Conservation (phyloP, 2,329 filamentous ascomycete genomes). For the Colletotrichum sp. region DNA sequence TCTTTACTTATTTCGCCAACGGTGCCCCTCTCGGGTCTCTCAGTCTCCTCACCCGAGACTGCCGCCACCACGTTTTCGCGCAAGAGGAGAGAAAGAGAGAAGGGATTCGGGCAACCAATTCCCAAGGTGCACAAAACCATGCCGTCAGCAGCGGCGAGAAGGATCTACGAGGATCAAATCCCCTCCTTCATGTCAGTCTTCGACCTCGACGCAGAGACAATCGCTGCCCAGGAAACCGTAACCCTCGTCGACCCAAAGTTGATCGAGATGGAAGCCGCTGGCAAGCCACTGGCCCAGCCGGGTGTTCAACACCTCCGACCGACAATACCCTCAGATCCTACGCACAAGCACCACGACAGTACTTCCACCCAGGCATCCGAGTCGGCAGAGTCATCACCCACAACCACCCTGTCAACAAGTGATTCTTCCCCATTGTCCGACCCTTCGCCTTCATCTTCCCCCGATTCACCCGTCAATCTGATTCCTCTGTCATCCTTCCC, state of each 20-base stretch:
- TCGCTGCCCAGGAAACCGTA: conserved; percentile 58
- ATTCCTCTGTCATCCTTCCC: conserved; percentile 74
- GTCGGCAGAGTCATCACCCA: conserved; percentile 93
- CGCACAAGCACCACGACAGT: conserved; percentile 76
- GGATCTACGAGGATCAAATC: conserved; percentile 72
- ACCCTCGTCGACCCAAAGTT: conserved; percentile 60
- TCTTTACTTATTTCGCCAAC: conserved; percentile 13
- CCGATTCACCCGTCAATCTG: conserved; percentile 83
- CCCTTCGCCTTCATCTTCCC: conserved; percentile 88
- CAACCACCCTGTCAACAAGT: conserved; percentile 89
- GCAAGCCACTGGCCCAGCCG: conserved; percentile 39
- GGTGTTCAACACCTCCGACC: conserved; percentile 38
- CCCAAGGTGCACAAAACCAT: conserved; percentile 44
- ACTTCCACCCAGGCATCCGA: conserved; percentile 80
- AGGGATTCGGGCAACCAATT: conserved; percentile 16
- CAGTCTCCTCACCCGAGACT: conserved; percentile 20
- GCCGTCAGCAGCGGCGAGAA: conserved; percentile 66
- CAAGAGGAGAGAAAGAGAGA: conserved; percentile 22
- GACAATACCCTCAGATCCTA: conserved; percentile 48
- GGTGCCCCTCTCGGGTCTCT: background rate
- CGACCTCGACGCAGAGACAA: conserved; percentile 64
- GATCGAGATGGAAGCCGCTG: conserved; percentile 49
- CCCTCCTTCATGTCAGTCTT: conserved; percentile 80
- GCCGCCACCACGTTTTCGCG: conserved; percentile 18
- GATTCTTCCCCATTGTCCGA: conserved; percentile 91